These are phyloP conservation scores for Escallonia rubra DNA, from an alignment of 129 eudicot species.

Conservation along the genomic window DNA sequence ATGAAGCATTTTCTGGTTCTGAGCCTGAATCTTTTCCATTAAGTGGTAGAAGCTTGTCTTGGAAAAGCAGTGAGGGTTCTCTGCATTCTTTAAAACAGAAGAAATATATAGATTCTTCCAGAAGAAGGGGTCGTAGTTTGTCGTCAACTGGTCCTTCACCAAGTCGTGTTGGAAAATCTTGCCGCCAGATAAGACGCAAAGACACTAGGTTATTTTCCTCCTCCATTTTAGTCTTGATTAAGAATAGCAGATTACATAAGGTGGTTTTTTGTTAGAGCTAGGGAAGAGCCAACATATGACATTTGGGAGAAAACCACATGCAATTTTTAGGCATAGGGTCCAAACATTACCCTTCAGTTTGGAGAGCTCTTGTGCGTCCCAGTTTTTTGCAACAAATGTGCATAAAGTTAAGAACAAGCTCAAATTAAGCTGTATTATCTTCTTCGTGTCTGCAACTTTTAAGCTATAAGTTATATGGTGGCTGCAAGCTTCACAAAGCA, in stretches of 20 bases:
- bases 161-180: constrained; percentile 78
- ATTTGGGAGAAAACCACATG: background rate
- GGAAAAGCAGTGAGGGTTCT: constrained; percentile 70
- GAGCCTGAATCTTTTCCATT: constrained; percentile 66
- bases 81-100: constrained; percentile 40
- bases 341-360: background rate
- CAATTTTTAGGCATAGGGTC: background rate
- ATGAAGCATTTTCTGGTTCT: constrained; percentile 66
- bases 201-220: constrained; percentile 50
- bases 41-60: constrained; percentile 70
- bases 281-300: background rate
- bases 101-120: constrained; percentile 44
- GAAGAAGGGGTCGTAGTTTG: constrained; percentile 56
- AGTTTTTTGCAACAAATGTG: no score
- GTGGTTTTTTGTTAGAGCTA: background rate
- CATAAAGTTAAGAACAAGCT: no score
- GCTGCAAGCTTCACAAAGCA: no score
- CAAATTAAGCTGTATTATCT: no score
- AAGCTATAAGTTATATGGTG: no score
- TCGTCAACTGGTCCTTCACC: constrained; percentile 46
- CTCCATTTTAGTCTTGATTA: background rate
- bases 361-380: background rate
- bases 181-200: constrained; percentile 72
- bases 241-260: background rate
- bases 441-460: no score